These are phyloP conservation scores for Plantago coronopus DNA, from an alignment of 305 asterid species.

Conservation along the genomic window DNA sequence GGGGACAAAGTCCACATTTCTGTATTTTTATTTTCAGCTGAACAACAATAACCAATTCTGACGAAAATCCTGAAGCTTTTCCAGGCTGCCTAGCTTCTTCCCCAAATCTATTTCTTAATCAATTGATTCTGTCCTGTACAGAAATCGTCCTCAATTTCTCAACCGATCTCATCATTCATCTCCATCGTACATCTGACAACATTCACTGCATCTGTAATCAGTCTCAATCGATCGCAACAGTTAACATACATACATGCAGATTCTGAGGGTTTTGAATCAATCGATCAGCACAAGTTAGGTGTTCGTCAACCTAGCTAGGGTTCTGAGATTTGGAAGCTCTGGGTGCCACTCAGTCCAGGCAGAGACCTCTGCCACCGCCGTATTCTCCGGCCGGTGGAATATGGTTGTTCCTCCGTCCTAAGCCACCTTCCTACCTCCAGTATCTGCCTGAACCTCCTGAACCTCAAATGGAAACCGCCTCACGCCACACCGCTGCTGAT, in stretches of 20 bases:
- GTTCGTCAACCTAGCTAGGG: conserved; percentile 26
- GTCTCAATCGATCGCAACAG: too few species aligned
- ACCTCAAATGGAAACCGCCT: conserved; percentile 87
- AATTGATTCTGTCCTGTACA: too few species aligned
- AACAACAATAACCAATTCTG: too few species aligned
- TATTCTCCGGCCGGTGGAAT: conserved; percentile 66
- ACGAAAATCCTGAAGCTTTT: too few species aligned
- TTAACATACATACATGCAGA: not conserved
- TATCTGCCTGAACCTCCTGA: conserved; percentile 65
- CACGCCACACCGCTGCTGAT: conserved; percentile 20
- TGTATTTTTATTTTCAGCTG: too few species aligned
- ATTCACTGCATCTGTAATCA: too few species aligned
- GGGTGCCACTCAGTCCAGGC: conserved; percentile 99
- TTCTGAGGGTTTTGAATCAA: conserved; percentile 4
- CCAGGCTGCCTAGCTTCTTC: too few species aligned
- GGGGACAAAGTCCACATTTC: too few species aligned
- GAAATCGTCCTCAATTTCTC: too few species aligned
- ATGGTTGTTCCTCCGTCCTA: conserved; percentile 84
- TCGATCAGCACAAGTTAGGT: conserved; percentile 11
- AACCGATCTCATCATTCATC: too few species aligned
- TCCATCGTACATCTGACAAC: too few species aligned
- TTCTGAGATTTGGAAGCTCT: conserved; percentile 68
- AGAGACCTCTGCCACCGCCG: conserved; percentile 73
- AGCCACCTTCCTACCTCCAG: conserved; percentile 66
- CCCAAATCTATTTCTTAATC: too few species aligned